Evolutionary conservation across 2,329 filamentous ascomycete species (phyloP), one percentile per base, ranked within the genome.

Genomic region (Cladosporium oxysporum): DNA sequence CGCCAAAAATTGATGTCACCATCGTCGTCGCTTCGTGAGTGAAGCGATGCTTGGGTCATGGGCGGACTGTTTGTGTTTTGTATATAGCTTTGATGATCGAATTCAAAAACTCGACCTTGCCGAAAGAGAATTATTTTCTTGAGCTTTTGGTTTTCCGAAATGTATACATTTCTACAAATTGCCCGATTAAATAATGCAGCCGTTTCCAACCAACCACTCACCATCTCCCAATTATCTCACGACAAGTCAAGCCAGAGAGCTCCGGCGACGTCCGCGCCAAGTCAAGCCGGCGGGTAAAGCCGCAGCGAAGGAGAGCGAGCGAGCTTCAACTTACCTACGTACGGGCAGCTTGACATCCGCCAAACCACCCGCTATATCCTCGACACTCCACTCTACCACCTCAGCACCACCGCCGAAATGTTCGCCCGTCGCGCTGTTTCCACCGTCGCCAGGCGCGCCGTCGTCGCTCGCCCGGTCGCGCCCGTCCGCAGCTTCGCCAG

Each of bases 361-460:
- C 33, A 14, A 11, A 35, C 33, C 10, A 35, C 59, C 14, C 47
- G 18, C 23, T 53, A 50, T 49, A 63, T 18, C 60, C 41, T n/a
- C 41, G 6, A 44, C 41, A 62, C 49, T 53, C 60, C 49, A 62
- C 37, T 63, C 62, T 35, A 63, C 35, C 66, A 66, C 67, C 55
- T 18, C 68, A 67, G 70, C 67, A 71, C 41, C 41, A 47, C 41
- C 41, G 47, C 63, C 53, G 18, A 50, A n/a, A 76, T 77, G 76
- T 77, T 84, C 73, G 78, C 84, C 76, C 81, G 83, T 72, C 81
- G 82, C 76, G 82, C 82, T 69, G 81, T 79, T 67, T 76, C 83
- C 66, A 79, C 80, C 72, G 78, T 82, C 69, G 78, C 78, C 67
- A 77, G 80, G 76, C 81, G 80, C 72, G 76, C 76, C 65, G 78